Evolutionary conservation across 2,329 filamentous ascomycete species (phyloP).

Genomic region (Tolypocladium sp.): DNA sequence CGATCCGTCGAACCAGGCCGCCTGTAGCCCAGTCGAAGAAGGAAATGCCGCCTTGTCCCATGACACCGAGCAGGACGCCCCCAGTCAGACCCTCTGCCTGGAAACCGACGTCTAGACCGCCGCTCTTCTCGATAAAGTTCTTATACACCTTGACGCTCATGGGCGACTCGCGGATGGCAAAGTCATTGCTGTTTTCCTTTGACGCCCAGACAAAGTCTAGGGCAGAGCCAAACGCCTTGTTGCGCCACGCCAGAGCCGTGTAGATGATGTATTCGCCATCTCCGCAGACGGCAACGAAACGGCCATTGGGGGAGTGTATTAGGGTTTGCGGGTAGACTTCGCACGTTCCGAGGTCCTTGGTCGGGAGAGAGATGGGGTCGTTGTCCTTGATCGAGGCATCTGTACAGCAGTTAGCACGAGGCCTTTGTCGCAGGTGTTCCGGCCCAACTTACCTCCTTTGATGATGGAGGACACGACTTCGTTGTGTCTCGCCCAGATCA

Average conservation of each 20-base stretch:
- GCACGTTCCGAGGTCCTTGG: slow-evolving; percentile 91
- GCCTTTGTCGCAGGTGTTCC: neutral
- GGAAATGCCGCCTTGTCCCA: slow-evolving; percentile 87
- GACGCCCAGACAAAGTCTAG: slow-evolving; percentile 95
- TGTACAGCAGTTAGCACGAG: slow-evolving; percentile 22
- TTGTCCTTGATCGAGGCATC: slow-evolving; percentile 82
- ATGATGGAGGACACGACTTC: slow-evolving; percentile 93
- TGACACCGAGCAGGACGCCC: slow-evolving; percentile 85
- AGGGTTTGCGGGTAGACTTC: slow-evolving; percentile 95
- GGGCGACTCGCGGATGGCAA: slow-evolving; percentile 87
- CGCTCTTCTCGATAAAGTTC: slow-evolving; percentile 89
- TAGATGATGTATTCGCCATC: slow-evolving; percentile 99
- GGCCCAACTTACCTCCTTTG: slow-evolving; percentile 56
- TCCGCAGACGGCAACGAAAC: slow-evolving; percentile 73
- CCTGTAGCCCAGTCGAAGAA: slow-evolving; percentile 96
- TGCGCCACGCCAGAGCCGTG: slow-evolving; percentile 90
- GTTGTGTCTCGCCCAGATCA: slow-evolving; percentile 92
- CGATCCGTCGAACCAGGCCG: slow-evolving; percentile 82
- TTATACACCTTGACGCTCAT: slow-evolving; percentile 96
- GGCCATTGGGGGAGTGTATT: slow-evolving; percentile 89
- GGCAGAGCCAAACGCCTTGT: slow-evolving; percentile 93
- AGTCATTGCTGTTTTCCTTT: slow-evolving; percentile 97
- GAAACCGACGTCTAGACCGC: slow-evolving; percentile 88
- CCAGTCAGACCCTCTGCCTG: slow-evolving; percentile 86
- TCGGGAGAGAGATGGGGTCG: slow-evolving; percentile 73